Conservation (phyloP, 306 rosid species). For the Styphnolobium japonicum region DNA sequence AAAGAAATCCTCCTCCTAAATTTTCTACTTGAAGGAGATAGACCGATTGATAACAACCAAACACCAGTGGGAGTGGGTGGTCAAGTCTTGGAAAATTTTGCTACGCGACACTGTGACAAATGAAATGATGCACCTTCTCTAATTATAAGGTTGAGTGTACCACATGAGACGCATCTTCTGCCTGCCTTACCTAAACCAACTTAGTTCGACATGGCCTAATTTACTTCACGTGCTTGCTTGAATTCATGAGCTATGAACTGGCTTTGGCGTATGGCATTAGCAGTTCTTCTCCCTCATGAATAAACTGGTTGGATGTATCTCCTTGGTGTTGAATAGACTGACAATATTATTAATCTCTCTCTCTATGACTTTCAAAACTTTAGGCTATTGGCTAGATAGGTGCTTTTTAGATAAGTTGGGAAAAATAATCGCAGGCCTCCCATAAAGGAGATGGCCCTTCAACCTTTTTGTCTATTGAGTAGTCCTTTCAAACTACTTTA, state of each 20-base stretch:
- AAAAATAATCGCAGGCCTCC: slow-evolving; percentile 35
- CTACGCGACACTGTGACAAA: slow-evolving; percentile 8
- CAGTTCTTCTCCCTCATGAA: neutral
- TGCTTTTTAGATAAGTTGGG: slow-evolving; percentile 31
- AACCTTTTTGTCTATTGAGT: slow-evolving; percentile 52
- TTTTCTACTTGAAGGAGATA: neutral
- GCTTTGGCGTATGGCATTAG: slow-evolving; percentile 10
- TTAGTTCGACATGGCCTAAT: slow-evolving; percentile 22
- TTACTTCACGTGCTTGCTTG: neutral
- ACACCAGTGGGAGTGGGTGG: neutral
- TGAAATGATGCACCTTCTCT: slow-evolving; percentile 8
- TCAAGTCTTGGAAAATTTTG: slow-evolving; percentile 20
- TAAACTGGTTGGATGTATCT: neutral
- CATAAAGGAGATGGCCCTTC: slow-evolving; percentile 47
- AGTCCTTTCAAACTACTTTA: slow-evolving; percentile 53
- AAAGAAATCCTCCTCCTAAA: neutral
- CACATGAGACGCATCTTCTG: slow-evolving; percentile 38
- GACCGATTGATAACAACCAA: slow-evolving; percentile 8
- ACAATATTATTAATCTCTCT: neutral
- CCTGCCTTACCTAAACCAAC: slow-evolving; percentile 34
- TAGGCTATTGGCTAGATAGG: slow-evolving; percentile 29
- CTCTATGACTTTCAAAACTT: slow-evolving; percentile 19
- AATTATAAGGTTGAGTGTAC: slow-evolving; percentile 43
- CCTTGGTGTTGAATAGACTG: neutral
- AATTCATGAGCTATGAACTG: neutral